Evolutionary conservation across 495 filamentous ascomycete genomes (phyloP), one percentile per base, ranked within the genome.

Genomic region (Aspergillus ostianus): DNA sequence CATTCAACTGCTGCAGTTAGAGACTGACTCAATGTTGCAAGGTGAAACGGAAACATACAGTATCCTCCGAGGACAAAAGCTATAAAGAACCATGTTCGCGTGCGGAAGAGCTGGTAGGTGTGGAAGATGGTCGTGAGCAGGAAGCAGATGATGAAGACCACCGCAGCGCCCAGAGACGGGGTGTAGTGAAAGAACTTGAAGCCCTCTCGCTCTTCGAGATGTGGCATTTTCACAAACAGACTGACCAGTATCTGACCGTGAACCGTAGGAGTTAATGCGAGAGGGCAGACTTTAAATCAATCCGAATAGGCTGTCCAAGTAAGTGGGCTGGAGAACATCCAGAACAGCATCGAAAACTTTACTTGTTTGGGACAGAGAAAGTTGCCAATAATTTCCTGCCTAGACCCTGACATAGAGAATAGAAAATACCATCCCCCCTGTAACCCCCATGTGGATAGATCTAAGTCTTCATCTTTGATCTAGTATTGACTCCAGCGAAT

Each of bases 11-110:
- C 29, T 32, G 29, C 29, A 7, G 29, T 32, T 32, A 32, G 29
- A 8, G 1, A 32, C 23, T 26, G 8, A 8, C 8, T 8, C 29
- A 7, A 32, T 8, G 29, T 2, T 7, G 8, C 1, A 32, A 8
- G 29, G 10, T 4, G 10, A 1, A 6, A 32, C 7, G 8, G 29
- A 8, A 6, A 32, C 77, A 62, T 75, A 86, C 83, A 84, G 18
- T 78, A 51, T 41, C 80, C 79, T 13, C 84, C 85, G 21, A 87
- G 61, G 10, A 84, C 29, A 29, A 87, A 74, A 0, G 86, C 80
- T 12, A 82, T 80, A 52, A 87, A 85, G 66, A 83, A 87, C 84
- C 83, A 88, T 18, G 82, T 83, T 56, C 73, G 71, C 21, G 71
- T 76, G 41, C 27, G 51, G 64, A 71, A 48, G 74, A 87, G 55